Base-by-base conservation (phyloP, 2,329 filamentous ascomycete species). In the Thyridium curvatum region DNA sequence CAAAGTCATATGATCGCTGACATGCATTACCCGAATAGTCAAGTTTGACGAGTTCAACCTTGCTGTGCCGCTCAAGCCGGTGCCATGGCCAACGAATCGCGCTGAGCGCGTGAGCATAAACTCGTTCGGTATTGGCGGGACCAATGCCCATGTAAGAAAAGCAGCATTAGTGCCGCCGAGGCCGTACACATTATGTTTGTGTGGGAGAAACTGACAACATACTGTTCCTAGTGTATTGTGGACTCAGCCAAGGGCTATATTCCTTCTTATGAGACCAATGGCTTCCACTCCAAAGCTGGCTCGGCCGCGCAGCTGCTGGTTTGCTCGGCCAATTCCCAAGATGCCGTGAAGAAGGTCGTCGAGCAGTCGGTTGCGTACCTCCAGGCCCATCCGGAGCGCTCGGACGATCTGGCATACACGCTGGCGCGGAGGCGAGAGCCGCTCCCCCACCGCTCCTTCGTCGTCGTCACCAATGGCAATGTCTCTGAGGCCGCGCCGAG, bases 41-140 rank as follows among this genome's bases (percentile, higher is more conserved):
- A 50, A 35, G 46, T 61, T 50, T 34, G 41, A 39, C 3, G 35
- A 46, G 12, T 35, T 18, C 2, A 51, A 53, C 10, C 43, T 59
- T 4, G 37, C 7, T 2, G 58, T 61, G 0, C 56, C 59, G 0
- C 35, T 40, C 0, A 45, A 52, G 30, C 35, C 52, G 0, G 46
- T 34, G 0, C 35, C 49, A 2, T 64, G 50, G 50, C 60, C 60
- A 0, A 3, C 18, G 4, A 42, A 43, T 13, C 38, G 50, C 5
- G 5, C 12, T 1, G 49, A 57, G 29, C 48, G 61, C 4, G 45
- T 59, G 4, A 55, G 53, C 26, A 48, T 68, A 31, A 66, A 65
- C 44, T 55, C 48, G 0, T 68, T 65, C 41, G 63, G 65, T 3
- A 60, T 59, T 28, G 65, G 64, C 0, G 63, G 65, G 0, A 45